Conservation (phyloP, 2,329 filamentous ascomycete genomes). For the Macrophomina phaseolina region DNA sequence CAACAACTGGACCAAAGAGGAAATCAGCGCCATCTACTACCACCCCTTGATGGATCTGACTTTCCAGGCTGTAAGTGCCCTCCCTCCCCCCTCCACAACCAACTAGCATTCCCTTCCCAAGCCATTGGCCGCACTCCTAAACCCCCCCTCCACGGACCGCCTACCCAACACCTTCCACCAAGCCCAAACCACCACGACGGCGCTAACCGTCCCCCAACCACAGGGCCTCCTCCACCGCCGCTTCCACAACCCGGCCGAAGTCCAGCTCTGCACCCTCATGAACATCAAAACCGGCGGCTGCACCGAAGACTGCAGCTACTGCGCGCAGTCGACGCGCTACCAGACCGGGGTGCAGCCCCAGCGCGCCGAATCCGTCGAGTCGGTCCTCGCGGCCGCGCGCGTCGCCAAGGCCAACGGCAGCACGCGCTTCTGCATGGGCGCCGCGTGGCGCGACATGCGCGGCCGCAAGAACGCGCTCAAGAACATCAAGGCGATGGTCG, state of each 20-base stretch:
- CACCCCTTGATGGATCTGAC: slow-evolving; percentile 80
- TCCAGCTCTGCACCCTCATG: slow-evolving; percentile 94
- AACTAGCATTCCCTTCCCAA: neutral
- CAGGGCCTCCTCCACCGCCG: slow-evolving; percentile 79
- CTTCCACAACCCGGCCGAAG: slow-evolving; percentile 81
- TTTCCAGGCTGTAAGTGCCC: slow-evolving; percentile 68
- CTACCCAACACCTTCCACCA: too few relatives aligned
- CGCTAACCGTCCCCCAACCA: neutral
- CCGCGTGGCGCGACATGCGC: slow-evolving; percentile 92
- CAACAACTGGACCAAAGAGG: slow-evolving; percentile 79
- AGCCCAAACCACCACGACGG: neutral
- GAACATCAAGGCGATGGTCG: slow-evolving; percentile 86
- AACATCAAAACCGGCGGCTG: slow-evolving; percentile 96
- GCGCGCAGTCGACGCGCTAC: slow-evolving; percentile 85
- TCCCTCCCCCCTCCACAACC: neutral
- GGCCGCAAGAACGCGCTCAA: slow-evolving; percentile 82
- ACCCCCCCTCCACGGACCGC: too few relatives aligned
- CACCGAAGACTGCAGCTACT: slow-evolving; percentile 92
- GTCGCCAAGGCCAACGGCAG: slow-evolving; percentile 82
- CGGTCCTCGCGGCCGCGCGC: slow-evolving; percentile 78
- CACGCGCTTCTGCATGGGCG: slow-evolving; percentile 94
- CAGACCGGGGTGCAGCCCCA: slow-evolving; percentile 77
- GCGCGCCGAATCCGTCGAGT: slow-evolving; percentile 78
- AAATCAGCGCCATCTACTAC: slow-evolving; percentile 82
- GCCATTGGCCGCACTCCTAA: neutral